Evolutionary conservation across 2,329 filamentous ascomycete genomes (phyloP).

Genomic region (Xylariaceae sp.): DNA sequence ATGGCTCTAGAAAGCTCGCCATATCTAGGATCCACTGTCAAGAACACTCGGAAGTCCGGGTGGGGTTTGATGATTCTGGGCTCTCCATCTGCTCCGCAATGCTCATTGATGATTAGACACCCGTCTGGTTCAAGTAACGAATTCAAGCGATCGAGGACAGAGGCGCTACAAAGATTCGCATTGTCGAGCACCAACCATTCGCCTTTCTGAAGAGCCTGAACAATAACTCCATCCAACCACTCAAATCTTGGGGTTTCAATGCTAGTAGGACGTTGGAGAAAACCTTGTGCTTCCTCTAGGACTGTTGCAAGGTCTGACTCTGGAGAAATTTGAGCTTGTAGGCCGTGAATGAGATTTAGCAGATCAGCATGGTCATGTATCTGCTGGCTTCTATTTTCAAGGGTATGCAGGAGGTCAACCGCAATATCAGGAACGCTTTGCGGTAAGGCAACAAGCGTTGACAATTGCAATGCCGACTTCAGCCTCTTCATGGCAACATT

Average conservation of each 20-base stretch:
- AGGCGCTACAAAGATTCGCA: slow-evolving; percentile 94
- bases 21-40: slow-evolving; percentile 90
- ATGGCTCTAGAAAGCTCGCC: slow-evolving; percentile 95
- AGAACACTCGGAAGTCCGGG: slow-evolving; percentile 86
- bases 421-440: slow-evolving; percentile 53
- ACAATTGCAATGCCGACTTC: slow-evolving; percentile 51
- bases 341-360: slow-evolving; percentile 45
- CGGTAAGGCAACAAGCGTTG: slow-evolving; percentile 57
- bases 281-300: slow-evolving; percentile 54
- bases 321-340: slow-evolving; percentile 51
- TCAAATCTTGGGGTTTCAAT: slow-evolving; percentile 84
- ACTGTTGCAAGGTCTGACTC: slow-evolving; percentile 55
- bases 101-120: slow-evolving; percentile 89
- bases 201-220: slow-evolving; percentile 84
- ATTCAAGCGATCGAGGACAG: slow-evolving; percentile 92
- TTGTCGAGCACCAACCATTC: slow-evolving; percentile 96
- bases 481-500: slow-evolving; percentile 61
- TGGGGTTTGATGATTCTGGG: slow-evolving; percentile 83
- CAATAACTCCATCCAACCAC: slow-evolving; percentile 93
- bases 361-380: slow-evolving; percentile 48
- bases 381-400: slow-evolving; percentile 53
- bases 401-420: slow-evolving; percentile 57
- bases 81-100: slow-evolving; percentile 81
- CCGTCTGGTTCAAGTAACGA: slow-evolving; percentile 92
- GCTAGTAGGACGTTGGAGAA: slow-evolving; percentile 60